Evolutionary conservation across 2,329 filamentous ascomycete genomes (phyloP).

Genomic region (Sporothrix euskadiensis): DNA sequence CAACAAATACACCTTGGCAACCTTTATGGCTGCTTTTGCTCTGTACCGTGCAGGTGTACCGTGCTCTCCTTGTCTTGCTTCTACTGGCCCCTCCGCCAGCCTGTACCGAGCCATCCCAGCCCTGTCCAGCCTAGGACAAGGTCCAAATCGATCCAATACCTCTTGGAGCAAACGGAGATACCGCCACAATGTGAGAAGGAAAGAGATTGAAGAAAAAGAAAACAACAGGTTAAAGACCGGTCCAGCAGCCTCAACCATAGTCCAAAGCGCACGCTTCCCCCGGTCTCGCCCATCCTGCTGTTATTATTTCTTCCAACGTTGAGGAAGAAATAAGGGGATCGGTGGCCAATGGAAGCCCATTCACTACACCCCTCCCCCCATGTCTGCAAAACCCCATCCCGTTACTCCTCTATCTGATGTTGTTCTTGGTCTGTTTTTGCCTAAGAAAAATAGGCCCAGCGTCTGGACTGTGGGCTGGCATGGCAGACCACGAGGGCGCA

Average conservation of each 20-base stretch:
- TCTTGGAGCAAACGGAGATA: background rate
- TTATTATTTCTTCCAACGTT: background rate
- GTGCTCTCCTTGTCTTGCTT: background rate
- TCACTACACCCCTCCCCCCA: background rate
- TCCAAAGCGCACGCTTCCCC: background rate
- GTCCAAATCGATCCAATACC: slow-evolving; percentile 5
- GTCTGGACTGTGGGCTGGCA: background rate
- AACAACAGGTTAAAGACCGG: background rate
- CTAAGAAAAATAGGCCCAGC: background rate
- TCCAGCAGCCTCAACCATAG: background rate
- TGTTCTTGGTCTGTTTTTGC: background rate
- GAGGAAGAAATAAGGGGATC: background rate
- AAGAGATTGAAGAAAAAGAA: background rate
- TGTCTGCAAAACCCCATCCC: background rate
- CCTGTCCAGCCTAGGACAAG: background rate
- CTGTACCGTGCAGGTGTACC: background rate
- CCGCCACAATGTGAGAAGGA: background rate
- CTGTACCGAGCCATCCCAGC: background rate
- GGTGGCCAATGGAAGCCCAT: background rate
- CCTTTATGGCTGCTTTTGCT: background rate
- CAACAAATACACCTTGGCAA: background rate
- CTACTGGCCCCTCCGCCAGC: background rate
- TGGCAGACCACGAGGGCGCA: background rate
- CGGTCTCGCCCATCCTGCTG: background rate
- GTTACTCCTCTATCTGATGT: background rate